Base-by-base conservation (phyloP, 225 moss, liverwort and hornwort genomes). In the Physcomitrium patens region DNA sequence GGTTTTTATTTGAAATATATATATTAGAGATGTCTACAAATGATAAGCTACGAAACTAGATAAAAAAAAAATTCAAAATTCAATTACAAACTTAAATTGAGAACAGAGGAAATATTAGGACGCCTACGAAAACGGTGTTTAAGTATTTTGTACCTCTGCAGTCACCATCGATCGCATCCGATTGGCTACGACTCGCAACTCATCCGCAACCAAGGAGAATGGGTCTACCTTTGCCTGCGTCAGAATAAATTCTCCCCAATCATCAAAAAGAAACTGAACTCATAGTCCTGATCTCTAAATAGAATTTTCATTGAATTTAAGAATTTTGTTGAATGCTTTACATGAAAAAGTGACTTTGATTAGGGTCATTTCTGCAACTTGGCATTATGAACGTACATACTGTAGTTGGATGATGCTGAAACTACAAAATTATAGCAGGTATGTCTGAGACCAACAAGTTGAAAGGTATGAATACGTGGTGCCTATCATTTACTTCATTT, bases 141-240 rank as follows among this genome's bases (percentile, higher is more conserved):
- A 37, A 7, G 0, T 37, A 37, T 16, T 47, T 66, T 26, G n/a
- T 77, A 95, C 99, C 99, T 99, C 95, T 71, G 90, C 85, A 59
- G 92, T 77, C 45, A 99, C 91, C 99, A 99, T 95, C 27, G 79
- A 80, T 68, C 99, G 86, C 60, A 99, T 85, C 63, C 91, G 90
- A 44, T 89, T 78, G 19, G 91, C 95, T 77, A 99, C 78, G 60
- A 85, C 64, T 77, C 89, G 82, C 57, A 99, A 81, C 82, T 95
- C 99, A 73, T 93, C 99, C 46, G 90, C 91, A 75, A 99, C 99
- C 72, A 99, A 87, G 70, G 93, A 77, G 87, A 93, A 92, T 15
- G 99, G 99, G 71, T 99, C 95, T 85, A 99, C 60, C 78, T 92
- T 93, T 14, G 83, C 95, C 99, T 99, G 81, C 70, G 65, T 8